Evolutionary conservation across 257 asterid species (phyloP), one percentile per base, ranked within the genome.

Genomic region (Rauvolfia tetraphylla): DNA sequence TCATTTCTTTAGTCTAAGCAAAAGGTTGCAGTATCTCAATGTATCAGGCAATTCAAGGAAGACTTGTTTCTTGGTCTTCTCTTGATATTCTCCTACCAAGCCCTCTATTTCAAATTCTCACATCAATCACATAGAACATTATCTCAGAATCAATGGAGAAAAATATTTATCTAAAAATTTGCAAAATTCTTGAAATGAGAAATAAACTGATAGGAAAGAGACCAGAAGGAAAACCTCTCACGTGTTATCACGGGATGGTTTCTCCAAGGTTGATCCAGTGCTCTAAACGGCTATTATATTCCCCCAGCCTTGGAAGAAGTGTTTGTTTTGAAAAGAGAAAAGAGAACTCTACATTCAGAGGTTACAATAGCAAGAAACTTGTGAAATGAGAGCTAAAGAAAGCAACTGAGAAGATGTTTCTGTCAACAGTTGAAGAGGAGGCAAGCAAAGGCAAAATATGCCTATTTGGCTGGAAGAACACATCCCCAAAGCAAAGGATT

Each of bases 401-500:
- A 33, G 25, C n/a, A 17, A 6, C 8, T 7, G 6, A 33, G 57
- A 11, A 27, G 42, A 36, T 42, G 67, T 36, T 25, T 39, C 8
- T 29, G 5, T 69, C 2, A 41, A 33, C 72, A 44, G 33, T 31
- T 20, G 53, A 68, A 76, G 53, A 71, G 68, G 68, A 42, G 65
- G 44, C 69, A 76, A 54, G 80, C 61, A 76, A 76, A 31, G 14
- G 31, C 41, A 66, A 67, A 67, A n/a, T 25, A 46, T 67, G 74
- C 68, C 72, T 23, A 7, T 48, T 39, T 36, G 48, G 68, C 18
- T 36, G 29, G 72, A 36, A 39, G 34, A 54, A 42, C 75, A 39
- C 18, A 54, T 27, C 29, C 75, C 54, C 25, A 77, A 77, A 70
- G 80, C 71, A 57, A 77, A 44, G 80, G 18, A 77, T 31, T 57